These are phyloP conservation scores for Calonectria honghensis DNA, from an alignment of 2,329 filamentous ascomycete species.

Conservation along the genomic window DNA sequence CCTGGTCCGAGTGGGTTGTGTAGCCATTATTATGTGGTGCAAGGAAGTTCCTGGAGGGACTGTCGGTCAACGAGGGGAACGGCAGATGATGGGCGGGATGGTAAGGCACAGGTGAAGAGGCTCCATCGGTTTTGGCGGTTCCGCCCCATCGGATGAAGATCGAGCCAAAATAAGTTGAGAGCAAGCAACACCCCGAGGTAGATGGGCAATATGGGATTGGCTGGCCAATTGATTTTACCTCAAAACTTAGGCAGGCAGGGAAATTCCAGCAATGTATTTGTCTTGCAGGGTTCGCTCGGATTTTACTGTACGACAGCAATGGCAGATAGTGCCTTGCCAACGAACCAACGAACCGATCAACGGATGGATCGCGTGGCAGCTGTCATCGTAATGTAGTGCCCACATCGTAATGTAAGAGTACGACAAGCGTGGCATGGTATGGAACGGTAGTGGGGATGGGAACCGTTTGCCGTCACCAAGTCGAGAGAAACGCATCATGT, in stretches of 20 bases:
- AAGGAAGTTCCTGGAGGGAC: constrained; percentile 32
- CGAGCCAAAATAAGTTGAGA: constrained; percentile 11
- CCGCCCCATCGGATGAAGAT: constrained; percentile 22
- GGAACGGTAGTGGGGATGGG: constrained; percentile 18
- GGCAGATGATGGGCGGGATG: constrained; percentile 30
- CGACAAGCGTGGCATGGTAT: constrained; percentile 23
- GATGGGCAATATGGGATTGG: constrained; percentile 33
- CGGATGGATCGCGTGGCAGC: constrained; percentile 38
- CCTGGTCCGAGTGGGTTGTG: constrained; percentile 39
- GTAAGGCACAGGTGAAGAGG: constrained; percentile 21
- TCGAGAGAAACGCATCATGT: constrained; percentile 40
- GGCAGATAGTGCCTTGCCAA: constrained; percentile 13
- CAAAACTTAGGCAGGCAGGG: constrained; percentile 10
- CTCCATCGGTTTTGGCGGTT: constrained; percentile 8
- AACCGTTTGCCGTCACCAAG: constrained; percentile 14
- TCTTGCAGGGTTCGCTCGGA: constrained; percentile 32
- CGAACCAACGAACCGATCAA: constrained; percentile 37
- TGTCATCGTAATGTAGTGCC: constrained; percentile 35
- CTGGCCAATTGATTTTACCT: constrained; percentile 28
- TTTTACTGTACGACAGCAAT: constrained; percentile 11
- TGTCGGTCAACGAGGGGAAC: constrained; percentile 25
- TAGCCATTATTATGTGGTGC: constrained; percentile 31
- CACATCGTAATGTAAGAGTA: constrained; percentile 32
- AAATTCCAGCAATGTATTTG: constrained; percentile 16
- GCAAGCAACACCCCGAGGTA: constrained; percentile 3